Percentiles rank a stretch among this genome's conserved stretches.
Evolutionary conservation across 176 grass and related monocot species (phyloP).

Genomic region (Juncus effusus): DNA sequence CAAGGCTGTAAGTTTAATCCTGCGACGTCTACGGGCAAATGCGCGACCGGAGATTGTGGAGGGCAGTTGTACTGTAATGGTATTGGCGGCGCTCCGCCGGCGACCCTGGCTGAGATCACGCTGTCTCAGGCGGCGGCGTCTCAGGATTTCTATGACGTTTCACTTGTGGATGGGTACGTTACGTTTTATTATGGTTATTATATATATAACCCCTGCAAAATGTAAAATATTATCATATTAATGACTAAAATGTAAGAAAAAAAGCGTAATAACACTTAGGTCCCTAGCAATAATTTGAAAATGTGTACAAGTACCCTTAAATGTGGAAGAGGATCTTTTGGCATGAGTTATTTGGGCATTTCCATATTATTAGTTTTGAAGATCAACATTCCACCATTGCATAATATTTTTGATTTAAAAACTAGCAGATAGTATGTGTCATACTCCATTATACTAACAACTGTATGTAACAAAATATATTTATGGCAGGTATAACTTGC

Average conservation of each 20-base stretch:
- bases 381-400: neutral
- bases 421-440: neutral
- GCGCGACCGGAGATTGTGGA: slow-evolving; percentile 88
- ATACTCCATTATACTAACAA: neutral
- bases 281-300: no score
- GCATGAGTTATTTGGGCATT: no score
- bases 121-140: slow-evolving; percentile 20
- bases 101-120: slow-evolving; percentile 81
- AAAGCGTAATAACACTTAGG: no score
- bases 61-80: slow-evolving; percentile 74
- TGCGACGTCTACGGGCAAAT: slow-evolving; percentile 42
- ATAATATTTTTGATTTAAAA: slow-evolving; percentile 2
- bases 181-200: neutral
- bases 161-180: slow-evolving; percentile 81
- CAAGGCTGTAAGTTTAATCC: slow-evolving; percentile 71
- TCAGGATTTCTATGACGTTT: slow-evolving; percentile 95
- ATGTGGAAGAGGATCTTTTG: no score
- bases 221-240: neutral
- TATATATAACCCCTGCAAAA: neutral
- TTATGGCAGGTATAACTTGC: slow-evolving; percentile 53
- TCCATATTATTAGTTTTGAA: neutral
- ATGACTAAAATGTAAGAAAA: no score
- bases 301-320: no score
- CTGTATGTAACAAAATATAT: neutral
- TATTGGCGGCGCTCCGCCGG: slow-evolving; percentile 50